Base-by-base conservation (phyloP, 192 early-diverging fungal genomes). In the Nowakowskiella sp. region DNA sequence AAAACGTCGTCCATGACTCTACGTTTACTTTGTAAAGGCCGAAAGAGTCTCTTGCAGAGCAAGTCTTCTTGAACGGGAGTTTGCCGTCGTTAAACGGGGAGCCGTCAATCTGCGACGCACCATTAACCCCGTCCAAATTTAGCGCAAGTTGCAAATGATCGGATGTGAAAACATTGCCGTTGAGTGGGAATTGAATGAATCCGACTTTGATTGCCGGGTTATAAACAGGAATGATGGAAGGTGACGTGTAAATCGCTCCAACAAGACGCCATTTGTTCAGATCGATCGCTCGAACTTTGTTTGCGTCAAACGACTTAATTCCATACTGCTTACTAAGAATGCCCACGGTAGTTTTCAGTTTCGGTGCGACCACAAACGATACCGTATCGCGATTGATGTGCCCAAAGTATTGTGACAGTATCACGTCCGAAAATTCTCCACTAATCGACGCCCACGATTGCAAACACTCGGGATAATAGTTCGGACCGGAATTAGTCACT, bases 341-440 rank as follows among this genome's bases (percentile, higher is more conserved):
- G 31, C 36, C 19, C 36, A 19, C 19, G 36, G 36, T 19, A 39
- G 36, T 13, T 19, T 13, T 39, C 13, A 13, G 25, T 24, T 31
- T 10, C 9, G 46, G 13, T 1, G 7, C 26, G 13, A 21, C 49
- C 55, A 51, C n/a, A 0, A 61, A n/a, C 31, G 22, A n/a, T 6
- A 68, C 36, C n/a, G 68, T 31, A 46, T 77, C 75, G 10, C 52
- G 43, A 43, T 77, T 77, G 31, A 74, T 66, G 64, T 77, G 75
- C 1, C 75, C 75, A 50, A 53, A 74, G 36, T 68, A 72, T 29
- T 62, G 62, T 1, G 34, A 47, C 23, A 77, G 28, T 21, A 77
- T 64, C 9, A 71, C 65, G 39, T 77, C 72, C 19, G 68, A 65
- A 43, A 33, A 69, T 27, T 76, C 69, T 26, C 75, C 75, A 32